These are phyloP conservation scores for Nowakowskiella sp. DNA, from an alignment of 192 early-diverging fungal species.

Conservation along the genomic window DNA sequence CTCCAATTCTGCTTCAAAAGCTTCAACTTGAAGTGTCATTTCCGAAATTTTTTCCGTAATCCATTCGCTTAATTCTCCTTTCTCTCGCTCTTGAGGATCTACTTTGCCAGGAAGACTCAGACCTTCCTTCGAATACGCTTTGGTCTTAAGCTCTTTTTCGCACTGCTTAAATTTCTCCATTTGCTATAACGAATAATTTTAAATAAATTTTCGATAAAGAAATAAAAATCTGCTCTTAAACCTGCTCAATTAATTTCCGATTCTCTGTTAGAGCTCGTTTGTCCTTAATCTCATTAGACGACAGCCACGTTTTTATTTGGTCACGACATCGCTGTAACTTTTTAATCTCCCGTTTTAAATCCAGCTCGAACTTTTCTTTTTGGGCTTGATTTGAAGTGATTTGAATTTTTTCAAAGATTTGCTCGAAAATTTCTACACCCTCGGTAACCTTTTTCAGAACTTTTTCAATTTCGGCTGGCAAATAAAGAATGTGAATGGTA, in stretches of 20 bases:
- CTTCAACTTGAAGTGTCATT: constrained; percentile 83
- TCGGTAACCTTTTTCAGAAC: constrained; percentile 90
- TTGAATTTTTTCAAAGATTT: constrained; percentile 81
- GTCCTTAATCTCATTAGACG: constrained; percentile 94
- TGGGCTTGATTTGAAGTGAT: constrained; percentile 73
- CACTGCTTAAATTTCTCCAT: constrained; percentile 98
- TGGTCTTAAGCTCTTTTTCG: constrained; percentile 98
- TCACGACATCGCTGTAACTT: constrained; percentile 93
- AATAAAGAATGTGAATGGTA: too few species aligned
- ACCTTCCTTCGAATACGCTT: constrained; percentile 96
- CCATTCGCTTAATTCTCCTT: constrained; percentile 77
- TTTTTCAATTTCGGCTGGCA: constrained; percentile 95
- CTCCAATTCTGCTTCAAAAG: constrained; percentile 87
- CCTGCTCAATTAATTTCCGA: constrained; percentile 85
- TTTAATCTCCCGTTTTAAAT: constrained; percentile 99
- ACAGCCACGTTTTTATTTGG: constrained; percentile 97
- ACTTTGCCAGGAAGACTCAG: constrained; percentile 66
- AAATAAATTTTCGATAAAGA: neutral
- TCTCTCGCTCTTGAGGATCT: constrained; percentile 92
- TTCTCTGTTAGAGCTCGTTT: constrained; percentile 83
- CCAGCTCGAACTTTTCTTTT: constrained; percentile 93
- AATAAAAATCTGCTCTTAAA: constrained; percentile 27
- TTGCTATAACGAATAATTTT: constrained; percentile 47
- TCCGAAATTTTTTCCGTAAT: constrained; percentile 75
- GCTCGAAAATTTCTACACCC: constrained; percentile 92